A percentile compares a stretch with the other conserved stretches of the same genome.
phyloP scores from a whole-genome alignment of 2,329 filamentous ascomycete genomes.

The Blastomyces emzantsi region DNA sequence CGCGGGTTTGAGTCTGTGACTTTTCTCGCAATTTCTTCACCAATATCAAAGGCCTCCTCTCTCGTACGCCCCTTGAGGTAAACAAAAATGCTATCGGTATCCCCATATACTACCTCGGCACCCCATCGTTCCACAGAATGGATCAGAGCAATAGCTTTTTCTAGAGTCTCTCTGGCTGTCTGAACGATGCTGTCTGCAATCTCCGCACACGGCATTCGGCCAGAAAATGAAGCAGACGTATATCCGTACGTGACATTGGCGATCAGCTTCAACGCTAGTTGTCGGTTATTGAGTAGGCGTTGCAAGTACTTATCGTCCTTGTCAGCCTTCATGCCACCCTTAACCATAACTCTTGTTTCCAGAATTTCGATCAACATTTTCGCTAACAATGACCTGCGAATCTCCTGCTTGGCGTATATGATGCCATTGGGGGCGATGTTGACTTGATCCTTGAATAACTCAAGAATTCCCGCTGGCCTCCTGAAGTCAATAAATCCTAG shows the following conservation, averaged over 20 bases:
- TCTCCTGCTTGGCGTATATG: constrained; percentile 79
- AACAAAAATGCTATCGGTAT: constrained; percentile 92
- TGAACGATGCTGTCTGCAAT: constrained; percentile 98
- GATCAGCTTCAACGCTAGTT: constrained; percentile 87
- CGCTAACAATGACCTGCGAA: constrained; percentile 81
- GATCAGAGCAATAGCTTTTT: constrained; percentile 86
- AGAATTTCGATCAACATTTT: constrained; percentile 97
- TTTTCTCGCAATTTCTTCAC: constrained; percentile 78
- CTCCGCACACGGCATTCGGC: constrained; percentile 94
- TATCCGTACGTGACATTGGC: constrained; percentile 99
- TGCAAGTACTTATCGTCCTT: constrained; percentile 81
- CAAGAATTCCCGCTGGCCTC: constrained; percentile 63
- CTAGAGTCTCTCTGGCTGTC: constrained; percentile 85
- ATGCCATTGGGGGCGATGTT: constrained; percentile 95
- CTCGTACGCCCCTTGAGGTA: constrained; percentile 78
- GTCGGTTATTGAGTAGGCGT: constrained; percentile 81
- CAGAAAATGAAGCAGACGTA: constrained; percentile 92
- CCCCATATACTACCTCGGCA: constrained; percentile 95
- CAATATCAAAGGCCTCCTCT: constrained; percentile 84
- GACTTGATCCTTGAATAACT: constrained; percentile 71
- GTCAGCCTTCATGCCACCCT: constrained; percentile 89
- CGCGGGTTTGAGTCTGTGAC: constrained; percentile 85
- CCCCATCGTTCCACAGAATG: constrained; percentile 82
- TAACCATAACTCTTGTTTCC: constrained; percentile 95
- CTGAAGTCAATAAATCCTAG: constrained; percentile 89